Base-by-base conservation (phyloP, 805 yeast genomes). In the Candida andamanensis region DNA sequence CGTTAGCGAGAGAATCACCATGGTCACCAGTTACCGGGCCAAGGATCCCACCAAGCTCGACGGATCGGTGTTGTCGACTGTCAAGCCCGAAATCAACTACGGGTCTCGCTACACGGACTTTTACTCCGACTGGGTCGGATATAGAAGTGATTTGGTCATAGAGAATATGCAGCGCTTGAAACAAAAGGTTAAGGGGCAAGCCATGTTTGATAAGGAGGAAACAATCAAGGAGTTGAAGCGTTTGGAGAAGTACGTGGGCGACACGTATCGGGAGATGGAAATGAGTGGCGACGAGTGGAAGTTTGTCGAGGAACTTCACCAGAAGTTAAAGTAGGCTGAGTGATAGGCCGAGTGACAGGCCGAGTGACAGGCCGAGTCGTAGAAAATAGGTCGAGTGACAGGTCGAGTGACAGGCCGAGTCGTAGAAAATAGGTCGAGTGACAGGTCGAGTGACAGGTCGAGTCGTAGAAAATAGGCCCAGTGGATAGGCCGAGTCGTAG, bases 1-100 rank as follows among this genome's bases (percentile, higher is more conserved):
- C 2, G 40, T 49, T 10, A 32, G 52, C 18, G 69, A 61, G 42
- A 48, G 69, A 45, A 60, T 63, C 33, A 63, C 69, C 15, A 57
- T 59, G 65, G 69, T 63, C n/a, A 61, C 67, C 4, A 55, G 63
- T 8, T 61, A 57, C 40, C 44, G 63, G 21, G 59, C 68, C 12
- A 58, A 54, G 30, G 47, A 57, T 30, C 50, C 60, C 1, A 17
- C 30, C 21, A 41, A 38, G 15, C 40, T 41, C 26, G 69, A 63
- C 27, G 48, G 44, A 6, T 59, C 66, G 2, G 58, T 52, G 4
- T 52, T 63, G 40, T 33, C 43, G 11, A 61, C 69, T 0, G 64
- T 58, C 23, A 63, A 63, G 36, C 69, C 68, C 2, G 69, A 61
- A 28, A 33, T 60, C 33, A 58, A 58, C 37, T 52, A 37, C 28